Evolutionary conservation across 2,329 filamentous ascomycete species (phyloP).

Genomic region (Apiospora arundinis): DNA sequence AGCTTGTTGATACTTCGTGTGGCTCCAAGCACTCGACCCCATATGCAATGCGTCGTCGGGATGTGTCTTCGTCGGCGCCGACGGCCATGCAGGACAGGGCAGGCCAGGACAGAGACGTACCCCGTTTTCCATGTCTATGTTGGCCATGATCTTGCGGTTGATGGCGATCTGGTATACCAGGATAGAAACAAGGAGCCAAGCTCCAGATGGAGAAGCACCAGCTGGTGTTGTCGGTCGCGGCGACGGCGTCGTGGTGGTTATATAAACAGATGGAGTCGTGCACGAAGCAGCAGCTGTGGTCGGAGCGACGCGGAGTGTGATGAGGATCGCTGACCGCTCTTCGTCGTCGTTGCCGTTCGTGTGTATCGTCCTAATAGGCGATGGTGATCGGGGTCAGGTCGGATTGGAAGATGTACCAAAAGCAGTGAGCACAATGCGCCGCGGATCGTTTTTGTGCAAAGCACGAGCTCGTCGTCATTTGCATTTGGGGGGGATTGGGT

Average conservation of each 20-base stretch:
- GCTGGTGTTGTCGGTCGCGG: constrained; percentile 28
- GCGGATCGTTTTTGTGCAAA: constrained; percentile 14
- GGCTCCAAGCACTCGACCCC: neutral
- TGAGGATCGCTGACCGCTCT: neutral
- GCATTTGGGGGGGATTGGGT: neutral
- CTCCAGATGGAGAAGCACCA: constrained; percentile 41
- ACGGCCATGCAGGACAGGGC: neutral
- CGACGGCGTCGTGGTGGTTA: constrained; percentile 34
- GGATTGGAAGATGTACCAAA: neutral
- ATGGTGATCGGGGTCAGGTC: neutral
- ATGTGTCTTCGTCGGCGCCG: neutral
- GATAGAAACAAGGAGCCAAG: constrained; percentile 45
- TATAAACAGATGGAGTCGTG: neutral
- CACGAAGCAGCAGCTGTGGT: neutral
- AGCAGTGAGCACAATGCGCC: neutral
- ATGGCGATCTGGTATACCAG: constrained; percentile 38
- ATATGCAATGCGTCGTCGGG: neutral
- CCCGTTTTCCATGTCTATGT: constrained; percentile 39
- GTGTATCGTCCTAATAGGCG: neutral
- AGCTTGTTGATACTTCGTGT: neutral
- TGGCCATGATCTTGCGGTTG: constrained; percentile 36
- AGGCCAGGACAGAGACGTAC: neutral
- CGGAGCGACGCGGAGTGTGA: neutral
- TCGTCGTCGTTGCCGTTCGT: neutral
- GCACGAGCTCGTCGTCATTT: constrained; percentile 15